Percentiles rank a stretch among this genome's conserved stretches.
Conservation (phyloP, 805 yeast species). For the Metschnikowia picachoensis region DNA sequence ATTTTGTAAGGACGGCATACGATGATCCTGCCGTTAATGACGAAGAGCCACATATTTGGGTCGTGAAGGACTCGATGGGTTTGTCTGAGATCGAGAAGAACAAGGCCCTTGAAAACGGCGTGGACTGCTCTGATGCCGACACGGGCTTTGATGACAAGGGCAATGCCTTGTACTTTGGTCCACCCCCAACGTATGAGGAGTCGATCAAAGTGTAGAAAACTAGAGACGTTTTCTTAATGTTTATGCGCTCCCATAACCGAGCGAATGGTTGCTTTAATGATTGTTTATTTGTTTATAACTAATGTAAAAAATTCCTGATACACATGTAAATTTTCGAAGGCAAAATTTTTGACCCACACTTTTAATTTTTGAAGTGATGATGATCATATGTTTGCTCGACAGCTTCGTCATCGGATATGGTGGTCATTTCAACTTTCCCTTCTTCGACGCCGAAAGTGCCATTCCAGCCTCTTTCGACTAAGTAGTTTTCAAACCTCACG, state of each 20-base stretch:
- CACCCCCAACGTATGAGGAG: constrained; percentile 68
- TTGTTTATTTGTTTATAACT: background rate
- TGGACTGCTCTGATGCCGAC: constrained; percentile 53
- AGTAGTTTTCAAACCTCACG: constrained; percentile 54
- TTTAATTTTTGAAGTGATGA: background rate
- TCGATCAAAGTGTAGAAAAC: constrained; percentile 32
- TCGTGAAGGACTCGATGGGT: constrained; percentile 66
- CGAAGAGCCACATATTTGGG: constrained; percentile 64
- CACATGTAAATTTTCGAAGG: constrained; percentile 2
- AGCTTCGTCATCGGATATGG: constrained; percentile 14
- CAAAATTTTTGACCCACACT: background rate
- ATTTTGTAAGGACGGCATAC: constrained; percentile 42
- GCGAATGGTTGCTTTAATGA: background rate
- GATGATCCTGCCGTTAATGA: constrained; percentile 56
- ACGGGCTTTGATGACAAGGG: constrained; percentile 60
- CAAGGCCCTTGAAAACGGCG: constrained; percentile 50
- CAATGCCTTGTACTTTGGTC: constrained; percentile 48
- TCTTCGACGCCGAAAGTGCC: constrained; percentile 42
- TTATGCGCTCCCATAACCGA: too few species aligned
- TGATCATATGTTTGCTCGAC: constrained; percentile 4
- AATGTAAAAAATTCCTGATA: background rate
- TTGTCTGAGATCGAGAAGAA: constrained; percentile 56
- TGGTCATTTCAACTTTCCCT: constrained; percentile 2
- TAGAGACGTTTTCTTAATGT: too few species aligned
- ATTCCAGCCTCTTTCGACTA: constrained; percentile 57